A percentile compares a stretch with the other conserved stretches of the same genome.
phyloP scores from a whole-genome alignment of 768 basidiomycete species.

The Boletus rufocinnamomeus region DNA sequence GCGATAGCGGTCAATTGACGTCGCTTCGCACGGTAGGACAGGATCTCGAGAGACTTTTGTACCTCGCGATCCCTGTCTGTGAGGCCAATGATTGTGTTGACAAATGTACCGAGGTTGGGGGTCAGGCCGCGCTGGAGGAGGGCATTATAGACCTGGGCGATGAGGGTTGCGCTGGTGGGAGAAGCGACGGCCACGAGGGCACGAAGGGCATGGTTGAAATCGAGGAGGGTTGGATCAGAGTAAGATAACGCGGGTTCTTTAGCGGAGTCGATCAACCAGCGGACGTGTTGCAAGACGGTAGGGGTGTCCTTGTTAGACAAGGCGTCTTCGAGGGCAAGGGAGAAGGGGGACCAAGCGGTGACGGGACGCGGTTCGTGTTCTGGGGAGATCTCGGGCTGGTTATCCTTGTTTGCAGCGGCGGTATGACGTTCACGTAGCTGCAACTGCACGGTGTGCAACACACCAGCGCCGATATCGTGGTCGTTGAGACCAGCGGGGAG shows the following conservation, averaged over 20 bases:
- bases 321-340: conserved; percentile 22
- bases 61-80: conserved; percentile 71
- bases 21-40: conserved; percentile 46
- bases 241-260: conserved; percentile 31
- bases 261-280: conserved; percentile 37
- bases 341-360: conserved; percentile 23
- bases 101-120: conserved; percentile 67
- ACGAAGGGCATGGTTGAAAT: conserved; percentile 64
- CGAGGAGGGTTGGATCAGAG: conserved; percentile 42
- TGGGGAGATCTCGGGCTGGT: conserved; percentile 12
- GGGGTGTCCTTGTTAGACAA: conserved; percentile 11
- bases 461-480: conserved; percentile 43
- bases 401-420: conserved; percentile 33
- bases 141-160: conserved; percentile 71
- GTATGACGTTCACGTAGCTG: conserved; percentile 64
- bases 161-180: conserved; percentile 49
- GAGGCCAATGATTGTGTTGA: conserved; percentile 59
- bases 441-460: conserved; percentile 63
- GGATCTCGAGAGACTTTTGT: conserved; percentile 41
- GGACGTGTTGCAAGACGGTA: conserved; percentile 18
- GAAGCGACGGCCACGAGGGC: conserved; percentile 44
- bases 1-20: conserved; percentile 16
- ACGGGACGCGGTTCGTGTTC: conserved; percentile 31
- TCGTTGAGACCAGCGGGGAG: conserved; percentile 45
- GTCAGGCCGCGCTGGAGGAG: conserved; percentile 62